A percentile compares a stretch with the other conserved stretches of the same genome.
phyloP scores from a whole-genome alignment of 768 basidiomycete genomes.

The Suillus spraguei region DNA sequence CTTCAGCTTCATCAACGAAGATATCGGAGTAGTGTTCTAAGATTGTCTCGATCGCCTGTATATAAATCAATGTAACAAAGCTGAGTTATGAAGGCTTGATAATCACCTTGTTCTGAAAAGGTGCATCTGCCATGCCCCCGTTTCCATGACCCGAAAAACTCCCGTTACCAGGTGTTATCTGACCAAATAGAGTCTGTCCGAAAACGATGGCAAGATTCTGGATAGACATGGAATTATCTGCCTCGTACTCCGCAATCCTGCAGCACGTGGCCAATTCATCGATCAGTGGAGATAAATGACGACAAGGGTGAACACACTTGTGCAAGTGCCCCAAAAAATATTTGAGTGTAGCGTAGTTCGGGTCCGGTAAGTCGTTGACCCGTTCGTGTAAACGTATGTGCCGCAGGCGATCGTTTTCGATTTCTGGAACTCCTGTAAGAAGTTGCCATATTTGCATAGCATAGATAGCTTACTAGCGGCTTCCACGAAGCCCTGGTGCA shows the following conservation, averaged over 20 bases:
- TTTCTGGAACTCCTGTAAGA: conserved; percentile 47
- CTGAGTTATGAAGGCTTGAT: background rate
- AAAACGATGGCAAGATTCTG: conserved; percentile 96
- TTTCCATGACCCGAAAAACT: conserved; percentile 48
- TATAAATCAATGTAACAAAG: conserved; percentile 13
- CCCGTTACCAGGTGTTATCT: conserved; percentile 46
- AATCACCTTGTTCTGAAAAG: conserved; percentile 70
- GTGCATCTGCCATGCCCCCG: conserved; percentile 67
- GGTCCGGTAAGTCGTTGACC: conserved; percentile 96
- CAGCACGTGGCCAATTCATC: background rate
- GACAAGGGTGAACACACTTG: conserved; percentile 50
- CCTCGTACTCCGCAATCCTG: conserved; percentile 76
- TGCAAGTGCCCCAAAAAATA: conserved; percentile 94
- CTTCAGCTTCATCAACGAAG: conserved; percentile 87
- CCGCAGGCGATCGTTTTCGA: conserved; percentile 92
- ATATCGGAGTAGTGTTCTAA: conserved; percentile 94
- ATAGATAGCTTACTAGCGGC: conserved; percentile 75
- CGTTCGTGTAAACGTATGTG: conserved; percentile 97
- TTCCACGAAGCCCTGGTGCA: conserved; percentile 94
- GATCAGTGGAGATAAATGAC: background rate
- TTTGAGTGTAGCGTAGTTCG: conserved; percentile 98
- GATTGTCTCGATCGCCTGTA: conserved; percentile 92
- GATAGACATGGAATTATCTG: conserved; percentile 88
- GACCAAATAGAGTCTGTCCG: conserved; percentile 95
- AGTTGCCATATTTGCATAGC: background rate